Evolutionary conservation across 768 basidiomycete genomes (phyloP), one percentile per base, ranked within the genome.

Genomic region (Boletales sp.): DNA sequence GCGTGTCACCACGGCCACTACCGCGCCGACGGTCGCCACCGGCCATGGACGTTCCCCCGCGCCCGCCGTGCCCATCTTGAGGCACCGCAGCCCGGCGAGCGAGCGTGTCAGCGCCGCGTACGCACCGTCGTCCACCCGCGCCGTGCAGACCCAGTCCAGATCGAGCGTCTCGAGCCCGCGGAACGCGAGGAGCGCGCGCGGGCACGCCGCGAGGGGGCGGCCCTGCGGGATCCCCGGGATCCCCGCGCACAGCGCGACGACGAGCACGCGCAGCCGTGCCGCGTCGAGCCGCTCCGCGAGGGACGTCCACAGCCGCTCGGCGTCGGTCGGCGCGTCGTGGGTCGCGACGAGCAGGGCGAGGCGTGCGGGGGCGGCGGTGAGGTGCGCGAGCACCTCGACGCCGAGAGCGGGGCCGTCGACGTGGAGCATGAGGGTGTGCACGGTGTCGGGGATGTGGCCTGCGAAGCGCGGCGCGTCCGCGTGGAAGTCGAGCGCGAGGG

Each of bases 111-210:
- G 21, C 21, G 10, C 46, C 15, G 14, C 47, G 55, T n/a, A 61
- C 40, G 2, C 50, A 35, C 6, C 39, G 38, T 64, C 54, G 12
- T 48, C 30, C 18, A 57, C 34, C 0, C n/a, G 41, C 0, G 46
- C 53, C 6, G 55, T 54, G 28, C 49, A 57, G 2, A 61, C 62
- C 10, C 64, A 21, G 15, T 64, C 51, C 1, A 64, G 51, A 12
- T 49, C 50, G 14, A 34, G 53, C 28, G 21, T 21, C 21, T 21
- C 21, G 21, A 64, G 14, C 5, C 44, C 51, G 0, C 35, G 47
- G 15, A 64, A 64, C 30, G 33, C 37, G 38, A 41, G 34, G 40
- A 64, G 46, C 36, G 51, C 21, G 2, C 49, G 25, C 9, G 59
- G 8, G n/a, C 46, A 31, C 17, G 52, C 9, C 12, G 18, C 19